These are phyloP conservation scores for Tillandsia leiboldiana DNA, from an alignment of 176 grass and related monocot species.

Conservation along the genomic window DNA sequence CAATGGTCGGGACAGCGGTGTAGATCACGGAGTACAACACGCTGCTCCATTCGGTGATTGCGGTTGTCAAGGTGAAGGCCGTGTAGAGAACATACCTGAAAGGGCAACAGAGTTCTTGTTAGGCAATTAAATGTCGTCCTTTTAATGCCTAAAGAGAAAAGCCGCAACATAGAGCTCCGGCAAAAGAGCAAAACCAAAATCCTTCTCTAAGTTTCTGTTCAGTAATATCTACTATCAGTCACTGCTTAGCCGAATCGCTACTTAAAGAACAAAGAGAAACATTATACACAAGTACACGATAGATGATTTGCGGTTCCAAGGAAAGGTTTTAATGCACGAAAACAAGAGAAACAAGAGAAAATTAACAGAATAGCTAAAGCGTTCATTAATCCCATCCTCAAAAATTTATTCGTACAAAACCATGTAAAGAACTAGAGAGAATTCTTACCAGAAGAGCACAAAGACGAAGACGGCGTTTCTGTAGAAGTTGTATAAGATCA, in stretches of 20 bases:
- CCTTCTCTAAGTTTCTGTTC: background rate
- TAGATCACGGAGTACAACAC: slow-evolving; percentile 90
- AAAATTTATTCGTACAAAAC: background rate
- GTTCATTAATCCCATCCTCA: background rate
- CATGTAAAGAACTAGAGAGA: background rate
- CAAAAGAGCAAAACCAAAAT: background rate
- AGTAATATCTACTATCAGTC: background rate
- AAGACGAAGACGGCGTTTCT: slow-evolving; percentile 92
- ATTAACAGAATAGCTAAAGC: background rate
- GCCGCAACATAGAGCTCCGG: background rate
- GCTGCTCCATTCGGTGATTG: slow-evolving; percentile 88
- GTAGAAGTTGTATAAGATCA: slow-evolving; percentile 99
- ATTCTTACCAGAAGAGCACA: slow-evolving; percentile 86
- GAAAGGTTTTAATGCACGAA: no score
- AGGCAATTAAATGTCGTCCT: slow-evolving; percentile 13
- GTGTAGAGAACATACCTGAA: slow-evolving; percentile 96
- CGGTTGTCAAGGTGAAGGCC: slow-evolving; percentile 71
- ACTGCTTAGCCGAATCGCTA: background rate
- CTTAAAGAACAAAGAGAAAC: background rate
- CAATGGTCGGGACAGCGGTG: slow-evolving; percentile 67
- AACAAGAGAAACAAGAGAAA: background rate
- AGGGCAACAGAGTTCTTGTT: slow-evolving; percentile 25
- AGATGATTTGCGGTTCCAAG: background rate
- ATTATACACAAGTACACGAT: background rate
- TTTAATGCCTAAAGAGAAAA: background rate